A percentile compares a stretch with the other conserved stretches of the same genome.
Conservation (phyloP, 1,284 basidiomycete species). For the Jaminaea rosea region DNA sequence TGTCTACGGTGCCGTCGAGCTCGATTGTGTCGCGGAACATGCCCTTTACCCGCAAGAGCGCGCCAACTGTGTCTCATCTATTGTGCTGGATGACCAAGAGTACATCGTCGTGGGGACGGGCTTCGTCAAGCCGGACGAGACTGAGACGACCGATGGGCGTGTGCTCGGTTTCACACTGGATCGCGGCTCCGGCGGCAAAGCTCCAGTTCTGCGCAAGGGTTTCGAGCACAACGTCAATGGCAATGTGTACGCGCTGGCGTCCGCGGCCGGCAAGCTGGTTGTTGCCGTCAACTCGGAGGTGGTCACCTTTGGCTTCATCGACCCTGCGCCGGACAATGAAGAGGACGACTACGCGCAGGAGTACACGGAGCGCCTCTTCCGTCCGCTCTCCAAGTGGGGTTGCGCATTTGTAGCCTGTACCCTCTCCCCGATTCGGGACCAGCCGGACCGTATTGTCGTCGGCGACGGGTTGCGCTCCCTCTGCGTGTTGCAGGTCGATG, state of each 20-base stretch:
- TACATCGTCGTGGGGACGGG: constrained; percentile 37
- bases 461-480: constrained; percentile 42
- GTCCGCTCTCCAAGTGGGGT: constrained; percentile 37
- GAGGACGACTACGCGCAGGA: background rate
- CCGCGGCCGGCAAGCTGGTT: constrained; percentile 14
- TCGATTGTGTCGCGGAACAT: constrained; percentile 12
- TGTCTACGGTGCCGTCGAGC: constrained; percentile 2
- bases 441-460: constrained; percentile 22
- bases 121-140: constrained; percentile 10
- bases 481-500: constrained; percentile 29
- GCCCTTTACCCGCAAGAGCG: constrained; percentile 28
- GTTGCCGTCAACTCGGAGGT: constrained; percentile 42
- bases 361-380: no score
- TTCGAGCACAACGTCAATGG: constrained; percentile 27
- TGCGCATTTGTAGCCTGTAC: constrained; percentile 39
- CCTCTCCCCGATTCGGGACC: constrained; percentile 15
- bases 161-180: constrained; percentile 20
- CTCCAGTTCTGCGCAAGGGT: no score
- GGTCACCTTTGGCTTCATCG: background rate
- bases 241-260: constrained; percentile 32
- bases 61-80: constrained; percentile 25
- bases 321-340: background rate
- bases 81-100: constrained; percentile 10
- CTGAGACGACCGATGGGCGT: constrained; percentile 24
- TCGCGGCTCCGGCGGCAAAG: background rate